A percentile compares a stretch with the other conserved stretches of the same genome.
Conservation (phyloP, 2,329 filamentous ascomycete species). For the Trichoderma semiorbis region DNA sequence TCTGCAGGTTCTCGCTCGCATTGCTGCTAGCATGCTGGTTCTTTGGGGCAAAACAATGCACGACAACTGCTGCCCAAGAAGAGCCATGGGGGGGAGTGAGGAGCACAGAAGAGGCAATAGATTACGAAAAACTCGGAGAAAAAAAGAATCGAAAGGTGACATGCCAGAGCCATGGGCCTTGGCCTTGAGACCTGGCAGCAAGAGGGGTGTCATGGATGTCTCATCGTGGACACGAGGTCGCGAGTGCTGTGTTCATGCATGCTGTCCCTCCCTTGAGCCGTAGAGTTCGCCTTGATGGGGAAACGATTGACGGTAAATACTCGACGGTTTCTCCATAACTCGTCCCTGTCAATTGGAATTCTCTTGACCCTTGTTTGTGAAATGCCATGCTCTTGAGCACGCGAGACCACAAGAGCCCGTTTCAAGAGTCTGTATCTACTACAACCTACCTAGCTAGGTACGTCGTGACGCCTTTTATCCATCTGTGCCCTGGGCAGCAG, state of each 20-base stretch:
- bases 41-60: not conserved
- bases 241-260: not conserved
- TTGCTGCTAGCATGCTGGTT: not conserved
- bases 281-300: not conserved
- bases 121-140: not conserved
- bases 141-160: not conserved
- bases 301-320: constrained; percentile 1
- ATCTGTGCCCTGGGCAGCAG: not conserved
- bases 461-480: not conserved
- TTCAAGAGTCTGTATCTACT: not conserved
- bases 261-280: not conserved
- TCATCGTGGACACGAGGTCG: not conserved
- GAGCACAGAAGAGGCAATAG: not conserved
- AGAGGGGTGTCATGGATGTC: constrained; percentile 4
- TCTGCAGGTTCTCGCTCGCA: not conserved
- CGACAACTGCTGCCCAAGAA: not conserved
- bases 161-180: not conserved
- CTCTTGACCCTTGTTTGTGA: not conserved
- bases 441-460: not conserved
- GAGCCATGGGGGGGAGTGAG: not conserved
- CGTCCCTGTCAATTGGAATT: not conserved
- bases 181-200: not conserved
- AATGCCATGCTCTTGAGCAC: not conserved
- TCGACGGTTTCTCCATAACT: not conserved
- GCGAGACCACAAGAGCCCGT: not conserved